These are phyloP conservation scores for Gremmenia infestans DNA, from an alignment of 2,329 filamentous ascomycete genomes.

Conservation along the genomic window DNA sequence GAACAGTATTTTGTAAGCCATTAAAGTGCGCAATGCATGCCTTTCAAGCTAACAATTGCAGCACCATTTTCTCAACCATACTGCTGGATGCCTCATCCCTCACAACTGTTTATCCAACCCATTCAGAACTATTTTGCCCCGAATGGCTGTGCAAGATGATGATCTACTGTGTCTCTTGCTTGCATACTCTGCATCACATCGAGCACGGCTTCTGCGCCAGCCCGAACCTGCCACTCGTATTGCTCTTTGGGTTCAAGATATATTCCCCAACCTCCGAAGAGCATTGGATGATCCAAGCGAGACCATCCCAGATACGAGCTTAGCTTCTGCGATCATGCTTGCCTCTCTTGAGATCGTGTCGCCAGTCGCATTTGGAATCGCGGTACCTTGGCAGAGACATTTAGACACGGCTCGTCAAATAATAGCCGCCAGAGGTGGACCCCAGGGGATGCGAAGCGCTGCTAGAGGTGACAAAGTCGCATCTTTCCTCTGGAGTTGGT, in stretches of 20 bases:
- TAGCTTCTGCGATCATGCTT: slow-evolving; percentile 81
- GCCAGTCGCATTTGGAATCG: slow-evolving; percentile 74
- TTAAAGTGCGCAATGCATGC: background rate
- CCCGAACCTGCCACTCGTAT: slow-evolving; percentile 73
- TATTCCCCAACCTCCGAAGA: slow-evolving; percentile 66
- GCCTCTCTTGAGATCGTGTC: slow-evolving; percentile 79
- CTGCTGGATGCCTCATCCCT: slow-evolving; percentile 55
- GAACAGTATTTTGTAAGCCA: slow-evolving; percentile 44
- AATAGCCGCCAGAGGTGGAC: slow-evolving; percentile 61
- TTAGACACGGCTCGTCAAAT: slow-evolving; percentile 71
- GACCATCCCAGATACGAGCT: slow-evolving; percentile 65
- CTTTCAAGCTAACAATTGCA: slow-evolving; percentile 21
- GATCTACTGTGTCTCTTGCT: slow-evolving; percentile 73
- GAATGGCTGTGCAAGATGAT: slow-evolving; percentile 62
- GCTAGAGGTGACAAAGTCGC: slow-evolving; percentile 53
- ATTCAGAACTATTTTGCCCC: slow-evolving; percentile 45
- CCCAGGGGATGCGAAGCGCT: slow-evolving; percentile 43
- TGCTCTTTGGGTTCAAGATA: slow-evolving; percentile 72
- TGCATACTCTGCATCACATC: slow-evolving; percentile 79
- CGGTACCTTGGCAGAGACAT: slow-evolving; percentile 76
- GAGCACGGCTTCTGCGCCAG: slow-evolving; percentile 68
- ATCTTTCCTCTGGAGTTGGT: slow-evolving; percentile 76
- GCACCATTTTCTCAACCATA: slow-evolving; percentile 71
- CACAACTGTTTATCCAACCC: slow-evolving; percentile 49
- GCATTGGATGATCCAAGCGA: slow-evolving; percentile 57